These are phyloP conservation scores for Rhizopus delemar DNA, from an alignment of 371 early-diverging fungal species.

Conservation along the genomic window DNA sequence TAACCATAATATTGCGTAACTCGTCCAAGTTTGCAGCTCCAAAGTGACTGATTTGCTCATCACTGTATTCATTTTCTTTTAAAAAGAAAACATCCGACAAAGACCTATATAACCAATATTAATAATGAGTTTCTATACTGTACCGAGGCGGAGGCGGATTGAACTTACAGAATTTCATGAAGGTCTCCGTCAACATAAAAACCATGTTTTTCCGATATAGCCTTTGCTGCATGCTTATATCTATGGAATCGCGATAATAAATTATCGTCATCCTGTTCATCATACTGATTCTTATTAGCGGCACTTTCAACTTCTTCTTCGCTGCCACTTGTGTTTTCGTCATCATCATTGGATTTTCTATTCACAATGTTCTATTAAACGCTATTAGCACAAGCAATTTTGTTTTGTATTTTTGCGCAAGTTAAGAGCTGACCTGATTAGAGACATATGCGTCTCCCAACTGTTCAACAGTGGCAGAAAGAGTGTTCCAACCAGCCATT, in stretches of 20 bases:
- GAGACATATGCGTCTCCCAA: neutral
- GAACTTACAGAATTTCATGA: constrained; percentile 13
- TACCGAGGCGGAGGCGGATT: constrained; percentile 1
- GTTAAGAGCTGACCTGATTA: constrained; percentile 14
- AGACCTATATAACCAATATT: constrained; percentile 22
- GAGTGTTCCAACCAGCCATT: neutral
- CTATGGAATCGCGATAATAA: constrained; percentile 7
- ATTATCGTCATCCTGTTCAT: constrained; percentile 1
- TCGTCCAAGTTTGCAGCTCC: constrained; percentile 12
- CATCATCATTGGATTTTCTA: constrained; percentile 6
- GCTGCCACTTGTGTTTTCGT: constrained; percentile 14
- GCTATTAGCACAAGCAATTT: constrained; percentile 8
- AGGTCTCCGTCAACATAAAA: constrained; percentile 13
- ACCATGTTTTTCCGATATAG: constrained; percentile 10
- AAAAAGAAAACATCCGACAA: constrained; percentile 19
- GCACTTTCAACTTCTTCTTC: constrained; percentile 12
- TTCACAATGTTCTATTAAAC: constrained; percentile 12
- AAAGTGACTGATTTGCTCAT: constrained; percentile 21
- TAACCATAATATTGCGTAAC: constrained; percentile 6
- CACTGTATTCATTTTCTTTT: constrained; percentile 28
- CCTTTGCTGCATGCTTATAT: constrained; percentile 14
- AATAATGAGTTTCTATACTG: constrained; percentile 18
- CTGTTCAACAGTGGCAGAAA: constrained; percentile 12
- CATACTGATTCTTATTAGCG: constrained; percentile 4
- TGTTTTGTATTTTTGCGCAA: constrained; percentile 17